Conservation (phyloP, 1,284 basidiomycete genomes). For the Cerioporus squamosus region DNA sequence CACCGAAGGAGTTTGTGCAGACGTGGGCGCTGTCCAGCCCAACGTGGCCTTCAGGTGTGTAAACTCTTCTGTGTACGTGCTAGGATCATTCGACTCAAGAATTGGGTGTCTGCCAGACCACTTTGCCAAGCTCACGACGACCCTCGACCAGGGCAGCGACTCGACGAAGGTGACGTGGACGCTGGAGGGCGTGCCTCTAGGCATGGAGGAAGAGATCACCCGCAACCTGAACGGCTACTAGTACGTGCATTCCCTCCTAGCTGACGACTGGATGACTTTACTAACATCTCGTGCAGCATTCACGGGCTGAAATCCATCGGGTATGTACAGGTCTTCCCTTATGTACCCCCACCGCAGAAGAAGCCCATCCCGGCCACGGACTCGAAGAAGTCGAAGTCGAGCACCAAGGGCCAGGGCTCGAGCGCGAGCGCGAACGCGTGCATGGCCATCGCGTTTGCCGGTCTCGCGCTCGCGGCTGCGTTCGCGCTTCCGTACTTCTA, state of each 20-base stretch:
- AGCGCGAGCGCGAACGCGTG: conserved; percentile 31
- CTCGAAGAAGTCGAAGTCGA: conserved; percentile 14
- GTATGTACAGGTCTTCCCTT: conserved; percentile 69
- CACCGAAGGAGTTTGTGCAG: conserved; percentile 84
- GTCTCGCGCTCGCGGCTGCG: conserved; percentile 58
- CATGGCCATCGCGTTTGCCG: conserved; percentile 52
- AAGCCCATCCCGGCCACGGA: conserved; percentile 25
- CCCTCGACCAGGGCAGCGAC: conserved; percentile 79
- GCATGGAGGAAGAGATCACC: conserved; percentile 85
- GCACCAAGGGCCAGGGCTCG: conserved; percentile 4
- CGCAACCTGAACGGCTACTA: conserved; percentile 78
- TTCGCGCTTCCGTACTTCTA: conserved; percentile 60
- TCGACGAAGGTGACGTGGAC: conserved; percentile 81
- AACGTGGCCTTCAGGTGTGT: conserved; percentile 83
- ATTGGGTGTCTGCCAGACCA: conserved; percentile 72
- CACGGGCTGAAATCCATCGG: conserved; percentile 83
- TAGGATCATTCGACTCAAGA: not conserved
- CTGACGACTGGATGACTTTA: not conserved
- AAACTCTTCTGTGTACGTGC: not conserved
- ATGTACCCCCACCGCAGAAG: conserved; percentile 41
- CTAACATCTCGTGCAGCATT: conserved; percentile 50
- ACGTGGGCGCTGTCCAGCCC: conserved; percentile 89
- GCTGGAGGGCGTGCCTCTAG: conserved; percentile 83
- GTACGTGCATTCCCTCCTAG: conserved; percentile 39
- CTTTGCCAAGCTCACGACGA: conserved; percentile 81